phyloP scores from a whole-genome alignment of 2,329 filamentous ascomycete species.

The Alternaria ethzedia region DNA sequence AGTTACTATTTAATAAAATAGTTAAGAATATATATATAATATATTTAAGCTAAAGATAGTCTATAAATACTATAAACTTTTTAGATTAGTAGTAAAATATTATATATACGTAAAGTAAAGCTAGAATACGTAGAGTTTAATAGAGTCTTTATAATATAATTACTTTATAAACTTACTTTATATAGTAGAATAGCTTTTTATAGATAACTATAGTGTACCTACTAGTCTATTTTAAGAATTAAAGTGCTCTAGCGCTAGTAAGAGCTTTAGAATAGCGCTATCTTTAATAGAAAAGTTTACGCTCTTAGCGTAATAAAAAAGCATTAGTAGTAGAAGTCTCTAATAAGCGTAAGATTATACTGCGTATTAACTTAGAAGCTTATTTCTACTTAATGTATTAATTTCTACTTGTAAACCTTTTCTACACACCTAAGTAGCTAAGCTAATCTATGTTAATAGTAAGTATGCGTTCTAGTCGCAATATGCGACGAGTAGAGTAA shows the following conservation, averaged over 20 bases:
- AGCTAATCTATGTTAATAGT: constrained; percentile 19
- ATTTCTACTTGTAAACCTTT: constrained; percentile 71
- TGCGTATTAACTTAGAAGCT: constrained; percentile 50
- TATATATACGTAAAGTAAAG: no score
- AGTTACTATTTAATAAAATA: no score
- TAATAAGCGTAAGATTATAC: constrained; percentile 63
- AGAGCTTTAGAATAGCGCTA: constrained; percentile 66
- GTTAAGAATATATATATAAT: no score
- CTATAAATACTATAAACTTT: no score
- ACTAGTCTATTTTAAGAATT: constrained; percentile 35
- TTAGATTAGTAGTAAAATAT: no score
- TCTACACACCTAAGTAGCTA: constrained; percentile 55
- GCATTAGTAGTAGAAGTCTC: constrained; percentile 45
- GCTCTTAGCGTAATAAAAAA: constrained; percentile 50
- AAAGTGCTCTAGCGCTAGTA: constrained; percentile 51
- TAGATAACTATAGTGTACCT: constrained; percentile 51
- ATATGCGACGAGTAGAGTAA: constrained; percentile 41
- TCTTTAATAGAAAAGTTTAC: constrained; percentile 73
- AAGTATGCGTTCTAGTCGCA: constrained; percentile 25
- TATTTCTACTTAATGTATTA: constrained; percentile 60
- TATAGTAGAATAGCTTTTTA: no score
- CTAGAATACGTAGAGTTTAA: no score
- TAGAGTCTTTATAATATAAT: no score
- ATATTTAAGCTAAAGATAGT: no score
- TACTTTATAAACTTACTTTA: no score